phyloP scores from a whole-genome alignment of 176 grass and related monocot genomes.

The Phoenix roebelenii region DNA sequence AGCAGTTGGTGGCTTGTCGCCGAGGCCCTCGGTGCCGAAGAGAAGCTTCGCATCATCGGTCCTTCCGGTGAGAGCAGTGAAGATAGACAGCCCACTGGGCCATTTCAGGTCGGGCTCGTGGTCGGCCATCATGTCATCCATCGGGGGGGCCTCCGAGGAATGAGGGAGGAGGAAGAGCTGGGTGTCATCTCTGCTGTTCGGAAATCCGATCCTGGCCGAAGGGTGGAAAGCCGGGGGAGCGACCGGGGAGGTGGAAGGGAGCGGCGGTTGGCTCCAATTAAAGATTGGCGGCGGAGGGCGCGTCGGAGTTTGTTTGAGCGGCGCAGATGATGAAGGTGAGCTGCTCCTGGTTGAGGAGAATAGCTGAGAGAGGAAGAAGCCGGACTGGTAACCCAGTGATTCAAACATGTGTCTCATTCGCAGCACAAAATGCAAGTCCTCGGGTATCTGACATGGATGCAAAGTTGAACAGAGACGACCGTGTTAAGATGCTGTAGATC shows the following conservation, averaged over 20 bases:
- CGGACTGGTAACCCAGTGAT: conserved; percentile 93
- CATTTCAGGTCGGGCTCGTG: conserved; percentile 58
- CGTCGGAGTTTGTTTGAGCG: conserved; percentile 49
- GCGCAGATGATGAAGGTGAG: conserved; percentile 43
- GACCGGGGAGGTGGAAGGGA: conserved; percentile 27
- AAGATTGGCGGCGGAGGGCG: conserved; percentile 36
- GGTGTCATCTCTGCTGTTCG: conserved; percentile 22
- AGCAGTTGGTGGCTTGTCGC: not conserved
- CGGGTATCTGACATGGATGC: conserved; percentile 55
- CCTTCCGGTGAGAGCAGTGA: conserved; percentile 81
- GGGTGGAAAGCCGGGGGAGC: conserved; percentile 38
- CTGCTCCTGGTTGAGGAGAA: conserved; percentile 70
- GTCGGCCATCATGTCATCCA: conserved; percentile 52
- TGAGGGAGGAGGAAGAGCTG: conserved; percentile 48
- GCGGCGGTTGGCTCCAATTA: conserved; percentile 41
- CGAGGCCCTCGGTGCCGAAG: conserved; percentile 21
- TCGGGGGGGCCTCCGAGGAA: conserved; percentile 31
- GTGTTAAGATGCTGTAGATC: no score
- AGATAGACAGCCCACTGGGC: conserved; percentile 93
- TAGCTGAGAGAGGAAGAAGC: conserved; percentile 97
- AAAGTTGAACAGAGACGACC: not conserved
- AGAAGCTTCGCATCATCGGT: conserved; percentile 75
- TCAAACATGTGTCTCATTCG: conserved; percentile 98
- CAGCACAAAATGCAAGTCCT: conserved; percentile 96
- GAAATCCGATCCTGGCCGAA: conserved; percentile 13